Conservation (phyloP, 1,139 yeast species). For the Blastobotrys buckinghamii region DNA sequence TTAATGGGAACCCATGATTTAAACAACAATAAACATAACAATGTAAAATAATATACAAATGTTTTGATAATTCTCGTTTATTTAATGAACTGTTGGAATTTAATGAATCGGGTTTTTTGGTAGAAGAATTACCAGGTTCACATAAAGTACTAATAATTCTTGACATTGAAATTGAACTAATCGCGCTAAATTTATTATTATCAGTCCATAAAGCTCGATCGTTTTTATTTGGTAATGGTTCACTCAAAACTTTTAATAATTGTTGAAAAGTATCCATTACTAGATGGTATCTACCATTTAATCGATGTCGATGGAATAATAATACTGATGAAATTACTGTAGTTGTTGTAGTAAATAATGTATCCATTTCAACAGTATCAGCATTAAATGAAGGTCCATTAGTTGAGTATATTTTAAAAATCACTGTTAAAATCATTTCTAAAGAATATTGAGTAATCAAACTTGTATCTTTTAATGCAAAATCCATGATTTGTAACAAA, state of each 20-base stretch:
- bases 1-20: conserved; percentile 43
- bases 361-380: neutral
- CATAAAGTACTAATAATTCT: conserved; percentile 64
- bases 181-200: neutral
- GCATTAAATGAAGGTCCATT: conserved; percentile 15
- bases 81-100: conserved; percentile 52
- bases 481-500: conserved; percentile 30
- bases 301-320: conserved; percentile 61
- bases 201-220: conserved; percentile 13
- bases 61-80: conserved; percentile 56
- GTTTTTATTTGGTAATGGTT: conserved; percentile 6
- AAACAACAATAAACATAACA: conserved; percentile 47
- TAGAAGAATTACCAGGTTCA: conserved; percentile 47
- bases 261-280: conserved; percentile 45
- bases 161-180: conserved; percentile 42
- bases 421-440: conserved; percentile 45
- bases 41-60: conserved; percentile 55
- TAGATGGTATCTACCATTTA: conserved; percentile 69
- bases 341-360: conserved; percentile 15
- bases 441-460: conserved; percentile 60
- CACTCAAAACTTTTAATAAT: conserved; percentile 34
- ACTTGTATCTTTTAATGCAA: conserved; percentile 49
- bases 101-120: conserved; percentile 28
- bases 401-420: conserved; percentile 29
- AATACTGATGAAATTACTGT: conserved; percentile 36